These are phyloP conservation scores for Neurospora sp. DNA, from an alignment of 495 filamentous ascomycete species.

Conservation along the genomic window DNA sequence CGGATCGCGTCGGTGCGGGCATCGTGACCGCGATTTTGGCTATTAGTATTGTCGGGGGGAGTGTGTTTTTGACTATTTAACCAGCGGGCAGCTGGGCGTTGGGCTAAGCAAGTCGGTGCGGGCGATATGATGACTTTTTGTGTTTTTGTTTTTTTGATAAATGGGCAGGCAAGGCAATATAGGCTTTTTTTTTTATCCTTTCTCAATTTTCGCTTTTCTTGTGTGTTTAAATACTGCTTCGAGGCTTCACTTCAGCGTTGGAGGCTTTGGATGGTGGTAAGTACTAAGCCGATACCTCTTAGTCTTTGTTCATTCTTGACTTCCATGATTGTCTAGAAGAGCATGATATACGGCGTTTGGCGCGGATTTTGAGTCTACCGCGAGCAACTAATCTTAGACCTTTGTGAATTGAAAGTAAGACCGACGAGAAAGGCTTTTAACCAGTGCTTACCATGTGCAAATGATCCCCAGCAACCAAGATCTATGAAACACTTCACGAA, in stretches of 20 bases:
- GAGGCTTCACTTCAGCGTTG: not conserved
- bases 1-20: constrained; percentile 54
- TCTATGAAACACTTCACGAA: not conserved
- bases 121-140: not conserved
- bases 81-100: not conserved
- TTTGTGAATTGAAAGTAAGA: constrained; percentile 9
- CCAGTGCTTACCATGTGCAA: too few species aligned
- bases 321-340: not conserved
- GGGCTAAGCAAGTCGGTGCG: not conserved
- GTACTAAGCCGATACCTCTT: not conserved
- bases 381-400: constrained; percentile 11
- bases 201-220: not conserved
- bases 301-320: not conserved
- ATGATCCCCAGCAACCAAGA: too few species aligned
- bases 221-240: not conserved
- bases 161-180: not conserved
- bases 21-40: constrained; percentile 53
- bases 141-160: not conserved
- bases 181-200: not conserved
- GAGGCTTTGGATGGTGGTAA: not conserved
- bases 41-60: constrained; percentile 39
- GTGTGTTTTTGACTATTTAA: constrained; percentile 32
- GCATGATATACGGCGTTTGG: not conserved
- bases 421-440: too few species aligned
- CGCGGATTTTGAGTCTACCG: not conserved